Evolutionary conservation across 768 basidiomycete species (phyloP).

Genomic region (Steccherinum ochraceum): DNA sequence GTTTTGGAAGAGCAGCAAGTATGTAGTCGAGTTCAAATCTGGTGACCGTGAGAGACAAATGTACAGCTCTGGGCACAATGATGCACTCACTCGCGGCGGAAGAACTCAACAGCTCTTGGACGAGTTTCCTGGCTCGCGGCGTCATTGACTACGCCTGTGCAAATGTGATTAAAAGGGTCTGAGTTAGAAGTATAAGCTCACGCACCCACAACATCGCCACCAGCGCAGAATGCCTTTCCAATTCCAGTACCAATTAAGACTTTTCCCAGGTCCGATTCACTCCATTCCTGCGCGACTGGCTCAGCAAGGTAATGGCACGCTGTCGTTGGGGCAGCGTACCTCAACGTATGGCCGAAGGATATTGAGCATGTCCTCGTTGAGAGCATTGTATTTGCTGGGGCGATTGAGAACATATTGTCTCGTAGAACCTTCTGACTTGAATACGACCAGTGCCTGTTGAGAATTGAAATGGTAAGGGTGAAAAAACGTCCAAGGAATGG

Average conservation of each 20-base stretch:
- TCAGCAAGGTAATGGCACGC: background rate
- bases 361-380: constrained; percentile 74
- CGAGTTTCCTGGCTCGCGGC: constrained; percentile 46
- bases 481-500: background rate
- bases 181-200: constrained; percentile 12
- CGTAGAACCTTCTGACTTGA: constrained; percentile 57
- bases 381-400: constrained; percentile 72
- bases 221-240: constrained; percentile 85
- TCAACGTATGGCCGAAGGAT: constrained; percentile 68
- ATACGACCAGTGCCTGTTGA: constrained; percentile 44
- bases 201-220: constrained; percentile 90
- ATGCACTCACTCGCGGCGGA: constrained; percentile 74
- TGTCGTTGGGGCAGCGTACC: constrained; percentile 34
- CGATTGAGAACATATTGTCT: constrained; percentile 79
- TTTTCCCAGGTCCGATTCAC: constrained; percentile 59
- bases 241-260: constrained; percentile 67
- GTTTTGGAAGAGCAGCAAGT: constrained; percentile 66
- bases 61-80: background rate
- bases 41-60: constrained; percentile 3
- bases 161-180: background rate
- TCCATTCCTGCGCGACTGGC: constrained; percentile 55
- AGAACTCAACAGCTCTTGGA: constrained; percentile 72
- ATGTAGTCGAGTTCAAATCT: constrained; percentile 81
- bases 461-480: constrained; percentile 6
- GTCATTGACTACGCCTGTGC: constrained; percentile 49